Conservation (phyloP, 2,329 filamentous ascomycete genomes). For the Sporothrix globosa region DNA sequence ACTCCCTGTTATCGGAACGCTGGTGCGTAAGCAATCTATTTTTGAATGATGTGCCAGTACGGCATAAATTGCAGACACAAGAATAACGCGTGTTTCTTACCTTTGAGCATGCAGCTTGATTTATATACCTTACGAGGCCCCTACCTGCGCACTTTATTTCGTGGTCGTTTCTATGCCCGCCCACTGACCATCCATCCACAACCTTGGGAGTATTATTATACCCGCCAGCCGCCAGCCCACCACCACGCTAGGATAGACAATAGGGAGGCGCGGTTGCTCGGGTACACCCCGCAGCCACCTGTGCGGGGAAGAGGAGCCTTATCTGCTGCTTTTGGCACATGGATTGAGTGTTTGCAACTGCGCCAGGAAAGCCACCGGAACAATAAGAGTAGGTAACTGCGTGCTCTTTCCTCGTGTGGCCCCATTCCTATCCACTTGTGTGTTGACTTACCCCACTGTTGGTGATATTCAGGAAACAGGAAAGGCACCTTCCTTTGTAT, state of each 20-base stretch:
- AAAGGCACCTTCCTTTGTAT: constrained; percentile 11
- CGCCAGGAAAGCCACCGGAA: constrained; percentile 3
- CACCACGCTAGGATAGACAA: no score
- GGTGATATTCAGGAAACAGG: background rate
- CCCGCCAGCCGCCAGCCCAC: no score
- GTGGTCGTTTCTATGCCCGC: no score
- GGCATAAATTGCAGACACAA: no score
- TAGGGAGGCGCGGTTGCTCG: background rate
- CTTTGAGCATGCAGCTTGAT: no score
- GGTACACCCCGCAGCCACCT: background rate
- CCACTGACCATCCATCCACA: no score
- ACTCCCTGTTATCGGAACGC: background rate
- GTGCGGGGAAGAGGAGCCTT: constrained; percentile 18
- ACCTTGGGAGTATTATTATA: no score
- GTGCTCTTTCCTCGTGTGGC: background rate
- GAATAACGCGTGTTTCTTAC: no score
- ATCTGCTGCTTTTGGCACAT: background rate
- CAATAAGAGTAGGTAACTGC: constrained; percentile 2
- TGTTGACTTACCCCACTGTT: background rate
- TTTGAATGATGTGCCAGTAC: no score
- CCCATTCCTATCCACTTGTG: background rate
- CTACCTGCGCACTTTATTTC: no score
- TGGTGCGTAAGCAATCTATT: constrained; percentile 14
- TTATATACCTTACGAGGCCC: no score
- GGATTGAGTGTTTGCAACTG: no score